Evolutionary conservation across 805 yeast genomes (phyloP).

Genomic region (Starmerella apicola): DNA sequence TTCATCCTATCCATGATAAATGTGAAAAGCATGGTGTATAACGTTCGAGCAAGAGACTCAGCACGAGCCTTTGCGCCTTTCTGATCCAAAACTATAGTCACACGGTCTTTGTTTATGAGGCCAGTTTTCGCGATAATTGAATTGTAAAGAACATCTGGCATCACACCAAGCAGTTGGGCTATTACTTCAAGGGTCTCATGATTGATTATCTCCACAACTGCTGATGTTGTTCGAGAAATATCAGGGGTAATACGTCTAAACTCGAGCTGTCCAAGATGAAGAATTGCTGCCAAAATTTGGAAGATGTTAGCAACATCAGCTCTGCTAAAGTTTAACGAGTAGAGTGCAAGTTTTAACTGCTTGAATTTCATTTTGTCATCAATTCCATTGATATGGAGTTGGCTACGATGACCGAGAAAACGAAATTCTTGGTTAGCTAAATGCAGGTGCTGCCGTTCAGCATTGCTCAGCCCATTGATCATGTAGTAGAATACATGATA

Average conservation of each 20-base stretch:
- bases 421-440: constrained; percentile 30
- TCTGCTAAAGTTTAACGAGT: constrained; percentile 36
- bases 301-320: constrained; percentile 39
- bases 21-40: constrained; percentile 30
- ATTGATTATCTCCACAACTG: constrained; percentile 29
- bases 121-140: constrained; percentile 31
- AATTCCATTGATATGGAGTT: constrained; percentile 31
- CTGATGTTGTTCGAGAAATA: constrained; percentile 27
- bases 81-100: constrained; percentile 31
- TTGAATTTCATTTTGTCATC: constrained; percentile 40
- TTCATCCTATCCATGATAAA: constrained; percentile 32
- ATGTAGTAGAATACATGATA: constrained; percentile 49
- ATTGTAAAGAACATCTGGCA: constrained; percentile 28
- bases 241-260: constrained; percentile 27
- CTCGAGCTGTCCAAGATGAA: constrained; percentile 34
- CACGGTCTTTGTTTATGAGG: constrained; percentile 29
- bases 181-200: constrained; percentile 26
- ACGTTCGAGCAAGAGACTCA: constrained; percentile 32
- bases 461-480: constrained; percentile 36
- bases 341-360: constrained; percentile 37
- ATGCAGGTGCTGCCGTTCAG: constrained; percentile 32
- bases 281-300: constrained; percentile 34
- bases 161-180: constrained; percentile 31
- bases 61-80: constrained; percentile 32
- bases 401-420: constrained; percentile 35